Percentiles rank a stretch among this genome's conserved stretches.
phyloP scores from a whole-genome alignment of 768 basidiomycete species.

The Termitomyces bulborhizus region DNA sequence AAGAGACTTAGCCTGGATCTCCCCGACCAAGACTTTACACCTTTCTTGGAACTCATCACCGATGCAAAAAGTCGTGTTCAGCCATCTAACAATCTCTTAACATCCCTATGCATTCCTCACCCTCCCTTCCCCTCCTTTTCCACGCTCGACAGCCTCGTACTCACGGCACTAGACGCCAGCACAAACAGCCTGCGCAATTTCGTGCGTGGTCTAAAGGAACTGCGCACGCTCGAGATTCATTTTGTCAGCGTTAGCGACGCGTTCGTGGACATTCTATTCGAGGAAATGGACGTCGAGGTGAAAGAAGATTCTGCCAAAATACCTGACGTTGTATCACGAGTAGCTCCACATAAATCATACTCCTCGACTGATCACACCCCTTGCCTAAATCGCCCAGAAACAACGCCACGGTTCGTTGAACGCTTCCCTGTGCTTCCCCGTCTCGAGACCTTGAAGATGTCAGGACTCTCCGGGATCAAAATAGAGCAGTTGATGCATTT shows the following conservation, averaged over 20 bases:
- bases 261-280: slow-evolving; percentile 29
- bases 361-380: not conserved
- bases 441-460: slow-evolving; percentile 16
- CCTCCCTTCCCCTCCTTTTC: slow-evolving; percentile 25
- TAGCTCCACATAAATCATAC: not conserved
- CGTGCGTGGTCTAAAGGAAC: slow-evolving; percentile 24
- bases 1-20: slow-evolving; percentile 42
- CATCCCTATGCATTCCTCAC: slow-evolving; percentile 1
- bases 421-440: slow-evolving; percentile 16
- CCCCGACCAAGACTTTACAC: slow-evolving; percentile 49
- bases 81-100: not conserved
- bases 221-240: slow-evolving; percentile 37
- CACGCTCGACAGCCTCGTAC: slow-evolving; percentile 28
- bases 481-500: slow-evolving; percentile 14
- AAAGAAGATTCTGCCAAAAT: slow-evolving; percentile 1
- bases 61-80: slow-evolving; percentile 7
- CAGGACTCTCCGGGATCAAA: slow-evolving; percentile 16
- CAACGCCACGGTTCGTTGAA: not conserved
- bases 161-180: slow-evolving; percentile 39
- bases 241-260: slow-evolving; percentile 27
- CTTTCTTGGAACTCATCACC: slow-evolving; percentile 35
- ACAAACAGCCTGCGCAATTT: slow-evolving; percentile 26
- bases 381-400: slow-evolving; percentile 6
- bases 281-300: slow-evolving; percentile 13
- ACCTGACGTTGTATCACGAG: not conserved